Conservation (phyloP, 768 basidiomycete genomes). For the Pleurotus djamor region DNA sequence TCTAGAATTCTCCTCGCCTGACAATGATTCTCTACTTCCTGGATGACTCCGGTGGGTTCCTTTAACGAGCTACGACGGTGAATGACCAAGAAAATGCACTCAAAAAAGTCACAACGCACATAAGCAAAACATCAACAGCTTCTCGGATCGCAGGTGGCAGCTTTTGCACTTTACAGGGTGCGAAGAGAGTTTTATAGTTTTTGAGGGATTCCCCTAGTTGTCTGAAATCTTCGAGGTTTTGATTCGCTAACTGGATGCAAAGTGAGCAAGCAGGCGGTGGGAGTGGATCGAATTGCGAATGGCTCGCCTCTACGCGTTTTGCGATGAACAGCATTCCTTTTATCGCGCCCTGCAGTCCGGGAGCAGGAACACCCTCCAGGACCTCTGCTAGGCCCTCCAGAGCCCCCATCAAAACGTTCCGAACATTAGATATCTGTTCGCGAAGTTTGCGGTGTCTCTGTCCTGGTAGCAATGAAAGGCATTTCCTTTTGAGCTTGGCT, state of each 20-base stretch:
- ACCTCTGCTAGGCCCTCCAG: neutral
- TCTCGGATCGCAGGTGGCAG: neutral
- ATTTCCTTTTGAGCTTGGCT: too few relatives aligned
- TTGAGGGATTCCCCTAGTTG: neutral
- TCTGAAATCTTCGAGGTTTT: neutral
- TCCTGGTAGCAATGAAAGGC: too few relatives aligned
- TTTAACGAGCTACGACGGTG: neutral
- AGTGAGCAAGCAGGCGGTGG: neutral
- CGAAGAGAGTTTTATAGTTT: neutral
- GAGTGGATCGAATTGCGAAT: neutral
- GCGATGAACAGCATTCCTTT: conserved; percentile 1
- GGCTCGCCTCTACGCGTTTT: neutral
- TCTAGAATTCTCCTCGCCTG: neutral
- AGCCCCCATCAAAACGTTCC: too few relatives aligned
- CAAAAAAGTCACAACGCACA: neutral
- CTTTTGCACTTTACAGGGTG: neutral
- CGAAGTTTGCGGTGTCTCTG: too few relatives aligned
- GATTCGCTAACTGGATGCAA: neutral
- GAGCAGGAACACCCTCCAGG: conserved; percentile 1
- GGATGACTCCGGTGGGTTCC: neutral
- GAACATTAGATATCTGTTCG: too few relatives aligned
- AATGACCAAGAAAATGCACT: neutral
- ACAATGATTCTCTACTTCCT: conserved; percentile 1
- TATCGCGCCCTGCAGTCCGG: neutral
- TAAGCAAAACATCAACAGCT: neutral